Evolutionary conservation across 2,329 filamentous ascomycete genomes (phyloP), one percentile per base, ranked within the genome.

Genomic region (Colletotrichum melonis): DNA sequence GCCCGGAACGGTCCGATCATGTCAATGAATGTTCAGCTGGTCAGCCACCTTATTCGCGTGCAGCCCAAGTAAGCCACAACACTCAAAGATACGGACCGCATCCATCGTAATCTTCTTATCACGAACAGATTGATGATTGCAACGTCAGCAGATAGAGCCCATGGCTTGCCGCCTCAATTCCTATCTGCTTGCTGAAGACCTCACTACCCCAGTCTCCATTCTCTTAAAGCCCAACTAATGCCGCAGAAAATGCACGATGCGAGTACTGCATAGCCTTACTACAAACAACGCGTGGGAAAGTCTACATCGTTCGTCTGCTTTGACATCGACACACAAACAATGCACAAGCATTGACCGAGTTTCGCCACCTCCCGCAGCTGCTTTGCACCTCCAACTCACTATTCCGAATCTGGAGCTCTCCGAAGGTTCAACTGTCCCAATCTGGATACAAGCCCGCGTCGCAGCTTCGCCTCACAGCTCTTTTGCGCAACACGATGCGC

Each of bases 401-500:
- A 69, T 38, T 7, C 60, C 66, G 16, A 60, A 62, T 49, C 22
- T 26, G 46, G 66, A 24, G 60, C 24, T 54, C 46, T 70, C 67
- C 70, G 60, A 70, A 26, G 60, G 55, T 19, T 49, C n/a, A 38
- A 38, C 16, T 46, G 67, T 60, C 5, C 32, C n/a, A 38, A 52
- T 30, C 42, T n/a, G 26, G 57, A 42, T 5, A 54, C 35, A 26
- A n/a, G n/a, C 46, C 38, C 64, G 26, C n/a, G 35, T 38, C 57
- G 28, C 63, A 71, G 12, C 68, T 63, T 46, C 54, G 42, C 52
- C 16, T 64, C 65, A 26, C 42, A 19, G 52, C 30, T 19, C 4
- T 28, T 28, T 55, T n/a, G 52, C 60, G 60, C 57, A 22, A 73
- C 70, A 66, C 59, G 38, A 73, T 73, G 70, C 67, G 55, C 28